Base-by-base conservation (phyloP, 2,329 filamentous ascomycete genomes). In the Ascocoryne sarcoides region DNA sequence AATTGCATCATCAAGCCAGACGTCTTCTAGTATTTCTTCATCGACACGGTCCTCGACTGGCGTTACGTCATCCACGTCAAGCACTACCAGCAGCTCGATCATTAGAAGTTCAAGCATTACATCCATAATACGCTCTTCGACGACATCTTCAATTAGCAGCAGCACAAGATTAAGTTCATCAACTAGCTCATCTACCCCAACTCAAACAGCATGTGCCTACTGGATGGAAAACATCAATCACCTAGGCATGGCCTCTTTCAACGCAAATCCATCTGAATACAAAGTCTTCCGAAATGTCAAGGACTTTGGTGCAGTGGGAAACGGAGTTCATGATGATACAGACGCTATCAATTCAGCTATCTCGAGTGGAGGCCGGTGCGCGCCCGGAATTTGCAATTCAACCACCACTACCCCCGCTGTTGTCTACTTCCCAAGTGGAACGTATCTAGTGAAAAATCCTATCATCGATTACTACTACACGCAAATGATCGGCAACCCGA, bases 331-430 rank as follows among this genome's bases (percentile, higher is more conserved):
- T 10, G 32, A 35, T 19, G 32, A 35, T n/a, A 35, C 32, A 21
- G n/a, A 18, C 16, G 32, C 32, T 8, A 35, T 35, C n/a, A 18
- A 35, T 18, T 7, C 8, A 9, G 32, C 32, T n/a, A 40, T 40
- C 10, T 17, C 19, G 8, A 29, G 20, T 23, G 34, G 39, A 29
- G 46, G 42, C 12, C 40, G 38, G 30, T 29, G 26, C n/a, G 61
- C 73, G 30, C 65, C 67, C 1, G 48, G 69, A 81, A 67, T 82
- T 5, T 54, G 67, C 46, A 48, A 52, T n/a, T 64, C 61, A 4
- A 61, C 66, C 4, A 75, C 73, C 0, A 69, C 61, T 1, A 70
- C 67, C 2, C 73, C 73, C 2, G 50, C 50, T 7, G 38, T 52
- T 7, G 42, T 43, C 10, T 56, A 55, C 33, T 56, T 56, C 36